Conservation (phyloP, 768 basidiomycete species). For the Termitomyces sp. region DNA sequence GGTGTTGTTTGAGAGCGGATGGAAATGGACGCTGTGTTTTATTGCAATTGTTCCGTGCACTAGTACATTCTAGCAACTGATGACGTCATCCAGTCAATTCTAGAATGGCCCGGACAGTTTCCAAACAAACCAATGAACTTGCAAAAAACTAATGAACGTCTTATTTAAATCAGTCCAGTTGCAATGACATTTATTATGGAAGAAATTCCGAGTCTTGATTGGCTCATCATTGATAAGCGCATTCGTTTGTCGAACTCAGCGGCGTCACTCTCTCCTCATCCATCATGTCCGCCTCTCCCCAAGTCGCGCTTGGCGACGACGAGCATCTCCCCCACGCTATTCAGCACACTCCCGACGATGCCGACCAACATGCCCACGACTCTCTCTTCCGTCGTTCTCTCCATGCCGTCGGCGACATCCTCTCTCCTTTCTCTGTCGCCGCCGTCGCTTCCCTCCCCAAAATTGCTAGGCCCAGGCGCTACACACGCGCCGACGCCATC, state of each 20-base stretch:
- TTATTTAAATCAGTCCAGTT: no score
- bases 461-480: conserved; percentile 37
- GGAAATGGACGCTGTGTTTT: conserved; percentile 2
- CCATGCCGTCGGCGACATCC: conserved; percentile 50
- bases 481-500: conserved; percentile 69
- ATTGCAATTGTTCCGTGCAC: background rate
- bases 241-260: no score
- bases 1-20: background rate
- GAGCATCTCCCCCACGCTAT: no score
- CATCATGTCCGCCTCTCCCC: no score
- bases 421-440: conserved; percentile 64
- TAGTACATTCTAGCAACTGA: conserved; percentile 10
- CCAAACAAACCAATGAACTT: no score
- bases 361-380: background rate
- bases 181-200: no score
- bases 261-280: no score
- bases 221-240: no score
- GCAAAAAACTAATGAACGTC: no score
- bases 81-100: conserved; percentile 16
- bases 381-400: conserved; percentile 53
- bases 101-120: conserved; percentile 3
- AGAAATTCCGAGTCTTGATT: no score
- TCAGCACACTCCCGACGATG: background rate
- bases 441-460: conserved; percentile 48
- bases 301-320: no score